Percentiles rank a stretch among this genome's conserved stretches.
These are phyloP conservation scores for Zymoseptoria pseudotritici DNA, from an alignment of 2,329 filamentous ascomycete species.

Conservation along the genomic window DNA sequence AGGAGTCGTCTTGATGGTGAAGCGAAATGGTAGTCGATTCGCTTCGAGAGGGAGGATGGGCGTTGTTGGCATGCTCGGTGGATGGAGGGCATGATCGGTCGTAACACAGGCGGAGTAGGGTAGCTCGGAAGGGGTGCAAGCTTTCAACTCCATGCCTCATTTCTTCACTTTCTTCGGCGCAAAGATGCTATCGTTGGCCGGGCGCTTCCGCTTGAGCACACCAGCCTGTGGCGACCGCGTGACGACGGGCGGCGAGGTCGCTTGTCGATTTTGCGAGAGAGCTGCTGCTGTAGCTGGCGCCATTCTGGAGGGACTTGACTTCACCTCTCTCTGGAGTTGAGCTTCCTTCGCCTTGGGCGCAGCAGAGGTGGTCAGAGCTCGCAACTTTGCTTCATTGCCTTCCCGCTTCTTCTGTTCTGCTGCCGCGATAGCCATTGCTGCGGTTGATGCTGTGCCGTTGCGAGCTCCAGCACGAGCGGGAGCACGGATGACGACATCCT, in stretches of 20 bases:
- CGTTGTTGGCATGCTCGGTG: background rate
- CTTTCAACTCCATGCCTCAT: slow-evolving; percentile 1
- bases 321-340: background rate
- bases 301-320: background rate
- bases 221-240: background rate
- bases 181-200: slow-evolving; percentile 8
- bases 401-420: slow-evolving; percentile 10
- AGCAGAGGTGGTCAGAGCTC: slow-evolving; percentile 6
- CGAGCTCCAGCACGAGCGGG: background rate
- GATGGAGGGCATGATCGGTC: background rate
- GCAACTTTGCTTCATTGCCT: slow-evolving; percentile 14
- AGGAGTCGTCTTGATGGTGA: slow-evolving; percentile 27
- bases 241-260: too few species aligned
- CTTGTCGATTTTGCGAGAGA: background rate
- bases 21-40: background rate
- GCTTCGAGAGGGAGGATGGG: background rate
- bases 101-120: background rate
- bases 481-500: background rate
- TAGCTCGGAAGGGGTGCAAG: background rate
- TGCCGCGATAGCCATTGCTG: slow-evolving; percentile 5
- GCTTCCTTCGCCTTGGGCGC: background rate
- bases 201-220: slow-evolving; percentile 15
- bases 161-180: slow-evolving; percentile 8
- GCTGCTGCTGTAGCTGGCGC: background rate
- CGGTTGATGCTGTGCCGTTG: background rate